Conservation (phyloP, 2,329 filamentous ascomycete genomes). For the Monosporascus cannonballus region DNA sequence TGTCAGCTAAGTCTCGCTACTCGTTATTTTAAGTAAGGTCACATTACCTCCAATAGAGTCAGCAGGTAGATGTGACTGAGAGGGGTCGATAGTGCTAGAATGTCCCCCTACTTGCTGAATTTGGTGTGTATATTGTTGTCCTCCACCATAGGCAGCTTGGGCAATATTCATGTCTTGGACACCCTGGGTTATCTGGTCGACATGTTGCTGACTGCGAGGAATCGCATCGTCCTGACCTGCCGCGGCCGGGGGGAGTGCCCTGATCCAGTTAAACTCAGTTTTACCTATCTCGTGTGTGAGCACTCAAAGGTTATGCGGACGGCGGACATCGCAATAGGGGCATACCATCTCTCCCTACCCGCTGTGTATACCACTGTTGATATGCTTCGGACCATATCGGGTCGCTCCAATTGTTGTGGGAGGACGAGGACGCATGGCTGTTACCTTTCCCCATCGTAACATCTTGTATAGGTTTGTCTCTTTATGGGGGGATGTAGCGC, state of each 20-base stretch:
- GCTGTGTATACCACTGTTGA: conserved; percentile 16
- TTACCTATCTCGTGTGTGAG: conserved; percentile 9
- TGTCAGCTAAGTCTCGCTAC: conserved; percentile 1
- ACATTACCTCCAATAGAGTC: not conserved
- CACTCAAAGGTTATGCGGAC: conserved; percentile 7
- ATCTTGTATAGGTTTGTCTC: conserved; percentile 17
- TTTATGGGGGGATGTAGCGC: conserved; percentile 13
- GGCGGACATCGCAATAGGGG: conserved; percentile 2
- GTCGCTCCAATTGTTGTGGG: conserved; percentile 19
- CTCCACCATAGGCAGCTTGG: conserved; percentile 8
- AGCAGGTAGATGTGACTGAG: not conserved
- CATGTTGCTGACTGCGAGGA: conserved; percentile 15
- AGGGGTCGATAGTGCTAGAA: not conserved
- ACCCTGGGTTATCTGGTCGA: conserved; percentile 11
- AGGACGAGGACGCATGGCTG: conserved; percentile 16
- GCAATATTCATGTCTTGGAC: conserved; percentile 13
- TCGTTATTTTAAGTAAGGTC: not conserved
- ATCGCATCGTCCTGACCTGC: conserved; percentile 11
- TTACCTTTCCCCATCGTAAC: conserved; percentile 23
- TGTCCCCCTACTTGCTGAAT: conserved; percentile 1
- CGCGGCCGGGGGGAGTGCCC: conserved; percentile 4
- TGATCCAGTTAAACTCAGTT: conserved; percentile 14
- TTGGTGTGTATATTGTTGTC: conserved; percentile 7
- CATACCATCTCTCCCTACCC: conserved; percentile 20
- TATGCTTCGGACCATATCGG: conserved; percentile 19